These are phyloP conservation scores for Chaetomiaceae sp. DNA, from an alignment of 2,329 filamentous ascomycete genomes.

Conservation along the genomic window DNA sequence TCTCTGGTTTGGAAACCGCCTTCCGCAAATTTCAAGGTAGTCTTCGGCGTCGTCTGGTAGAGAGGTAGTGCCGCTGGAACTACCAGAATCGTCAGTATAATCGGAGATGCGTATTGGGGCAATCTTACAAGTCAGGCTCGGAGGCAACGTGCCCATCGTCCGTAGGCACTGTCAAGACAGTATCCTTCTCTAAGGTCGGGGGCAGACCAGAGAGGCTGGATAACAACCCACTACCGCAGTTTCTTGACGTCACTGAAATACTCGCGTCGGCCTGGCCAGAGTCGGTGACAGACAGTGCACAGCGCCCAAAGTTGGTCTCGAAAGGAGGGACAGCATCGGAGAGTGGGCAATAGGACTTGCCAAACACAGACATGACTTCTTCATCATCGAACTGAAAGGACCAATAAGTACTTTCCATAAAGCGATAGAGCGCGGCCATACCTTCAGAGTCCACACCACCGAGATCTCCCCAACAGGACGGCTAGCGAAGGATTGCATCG, in stretches of 20 bases:
- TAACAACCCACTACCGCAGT: no score
- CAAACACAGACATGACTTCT: background rate
- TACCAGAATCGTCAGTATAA: background rate
- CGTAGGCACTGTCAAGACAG: no score
- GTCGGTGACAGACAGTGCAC: no score
- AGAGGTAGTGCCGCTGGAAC: background rate
- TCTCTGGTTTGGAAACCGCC: background rate
- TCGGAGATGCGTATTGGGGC: background rate
- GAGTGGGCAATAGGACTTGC: background rate
- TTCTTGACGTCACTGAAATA: no score
- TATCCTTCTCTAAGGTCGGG: no score
- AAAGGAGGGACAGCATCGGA: background rate
- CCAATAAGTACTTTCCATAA: background rate
- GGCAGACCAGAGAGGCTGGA: background rate
- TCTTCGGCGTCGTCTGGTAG: no score
- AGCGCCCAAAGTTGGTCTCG: background rate
- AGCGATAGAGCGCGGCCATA: background rate
- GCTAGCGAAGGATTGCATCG: background rate
- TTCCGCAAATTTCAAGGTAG: background rate
- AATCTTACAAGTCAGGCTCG: background rate
- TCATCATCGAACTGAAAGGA: background rate
- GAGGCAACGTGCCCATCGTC: background rate
- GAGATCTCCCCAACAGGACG: background rate
- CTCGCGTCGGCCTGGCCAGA: no score
- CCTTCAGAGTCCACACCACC: background rate